These are phyloP conservation scores for Brassica carinata DNA, from an alignment of 345 rosid species.

Conservation along the genomic window DNA sequence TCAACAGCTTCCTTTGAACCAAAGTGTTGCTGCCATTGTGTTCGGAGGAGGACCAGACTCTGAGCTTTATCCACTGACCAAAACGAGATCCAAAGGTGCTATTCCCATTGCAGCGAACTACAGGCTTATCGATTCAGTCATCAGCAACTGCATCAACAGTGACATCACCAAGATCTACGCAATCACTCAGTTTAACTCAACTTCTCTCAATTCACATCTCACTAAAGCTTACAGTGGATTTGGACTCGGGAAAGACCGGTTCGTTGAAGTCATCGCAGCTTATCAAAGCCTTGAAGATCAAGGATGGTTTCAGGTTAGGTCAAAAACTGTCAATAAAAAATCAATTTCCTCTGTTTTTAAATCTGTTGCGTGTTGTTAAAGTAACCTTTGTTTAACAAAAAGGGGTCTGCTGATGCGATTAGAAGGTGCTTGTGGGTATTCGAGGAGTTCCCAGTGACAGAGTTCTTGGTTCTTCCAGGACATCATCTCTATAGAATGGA, in stretches of 20 bases:
- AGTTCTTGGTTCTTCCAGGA: conserved; percentile 79
- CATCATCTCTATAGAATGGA: conserved; percentile 89
- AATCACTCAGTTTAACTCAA: conserved; percentile 81
- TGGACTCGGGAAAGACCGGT: conserved; percentile 64
- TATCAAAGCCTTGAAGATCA: conserved; percentile 75
- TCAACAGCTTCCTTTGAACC: conserved; percentile 49
- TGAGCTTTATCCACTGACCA: conserved; percentile 70
- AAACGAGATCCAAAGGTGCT: conserved; percentile 81
- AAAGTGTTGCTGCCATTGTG: conserved; percentile 80
- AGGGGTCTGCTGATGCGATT: conserved; percentile 93
- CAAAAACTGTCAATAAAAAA: background rate
- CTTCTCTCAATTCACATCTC: conserved; percentile 80
- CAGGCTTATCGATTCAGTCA: conserved; percentile 75
- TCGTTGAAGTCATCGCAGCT: conserved; percentile 79
- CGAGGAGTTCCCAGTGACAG: conserved; percentile 71
- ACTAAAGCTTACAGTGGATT: conserved; percentile 66
- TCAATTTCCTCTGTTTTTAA: background rate
- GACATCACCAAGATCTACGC: conserved; percentile 82
- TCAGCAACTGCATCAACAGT: conserved; percentile 88
- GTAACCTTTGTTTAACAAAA: conserved; percentile 5
- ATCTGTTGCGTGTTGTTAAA: conserved; percentile 11
- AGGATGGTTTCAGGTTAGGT: conserved; percentile 77
- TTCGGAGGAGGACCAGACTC: conserved; percentile 77
- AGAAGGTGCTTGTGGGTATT: conserved; percentile 84
- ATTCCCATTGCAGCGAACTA: conserved; percentile 76